Conservation (phyloP, 2,329 filamentous ascomycete species). For the Cercospora nicotianae region DNA sequence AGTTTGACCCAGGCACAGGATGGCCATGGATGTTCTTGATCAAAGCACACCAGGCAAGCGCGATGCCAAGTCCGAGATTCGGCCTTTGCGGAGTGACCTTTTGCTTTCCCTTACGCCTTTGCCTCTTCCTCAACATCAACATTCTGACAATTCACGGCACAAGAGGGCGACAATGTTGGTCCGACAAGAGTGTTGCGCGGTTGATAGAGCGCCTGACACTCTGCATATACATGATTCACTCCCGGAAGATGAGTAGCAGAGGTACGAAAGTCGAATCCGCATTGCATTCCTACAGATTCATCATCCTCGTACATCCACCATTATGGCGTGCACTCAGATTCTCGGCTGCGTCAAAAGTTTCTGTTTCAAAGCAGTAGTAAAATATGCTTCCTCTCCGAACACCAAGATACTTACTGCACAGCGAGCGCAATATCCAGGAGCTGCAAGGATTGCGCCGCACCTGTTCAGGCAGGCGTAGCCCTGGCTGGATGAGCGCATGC, state of each 20-base stretch:
- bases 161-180: neutral
- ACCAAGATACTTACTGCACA: neutral
- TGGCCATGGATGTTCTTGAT: neutral
- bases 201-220: neutral
- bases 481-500: neutral
- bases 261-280: neutral
- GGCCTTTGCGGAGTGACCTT: neutral
- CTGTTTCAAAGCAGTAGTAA: neutral
- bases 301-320: neutral
- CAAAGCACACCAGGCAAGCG: neutral
- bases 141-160: neutral
- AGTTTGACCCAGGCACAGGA: neutral
- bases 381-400: no score
- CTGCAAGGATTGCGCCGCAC: neutral
- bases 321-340: neutral
- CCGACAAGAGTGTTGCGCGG: neutral
- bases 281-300: neutral
- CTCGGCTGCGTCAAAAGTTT: neutral
- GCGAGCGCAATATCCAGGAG: neutral
- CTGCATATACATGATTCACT: neutral
- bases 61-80: neutral
- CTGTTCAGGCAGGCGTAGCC: neutral
- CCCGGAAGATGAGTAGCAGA: neutral
- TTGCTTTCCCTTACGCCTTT: neutral
- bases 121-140: neutral